Evolutionary conservation across 805 yeast genomes (phyloP).

Genomic region (Ogataea pignaliae): DNA sequence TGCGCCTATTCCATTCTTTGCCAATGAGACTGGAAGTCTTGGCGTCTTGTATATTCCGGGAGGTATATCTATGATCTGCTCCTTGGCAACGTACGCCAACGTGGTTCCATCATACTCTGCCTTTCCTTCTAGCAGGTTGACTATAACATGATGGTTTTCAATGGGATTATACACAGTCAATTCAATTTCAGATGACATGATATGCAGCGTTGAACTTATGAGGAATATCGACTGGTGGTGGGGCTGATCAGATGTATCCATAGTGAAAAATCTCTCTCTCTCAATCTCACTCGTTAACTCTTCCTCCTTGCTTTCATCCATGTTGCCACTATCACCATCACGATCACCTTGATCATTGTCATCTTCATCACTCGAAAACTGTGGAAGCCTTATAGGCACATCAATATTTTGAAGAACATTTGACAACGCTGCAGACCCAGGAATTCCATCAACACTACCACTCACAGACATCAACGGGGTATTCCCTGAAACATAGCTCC

Average conservation of each 20-base stretch:
- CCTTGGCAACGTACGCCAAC: constrained; percentile 41
- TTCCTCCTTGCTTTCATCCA: constrained; percentile 1
- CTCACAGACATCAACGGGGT: constrained; percentile 27
- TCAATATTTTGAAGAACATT: constrained; percentile 20
- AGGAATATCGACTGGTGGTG: constrained; percentile 31
- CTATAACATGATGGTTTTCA: constrained; percentile 38
- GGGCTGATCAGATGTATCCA: constrained; percentile 18
- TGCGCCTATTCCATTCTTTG: constrained; percentile 40
- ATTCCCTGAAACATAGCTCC: constrained; percentile 37
- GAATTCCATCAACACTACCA: constrained; percentile 25
- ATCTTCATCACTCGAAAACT: constrained; percentile 6
- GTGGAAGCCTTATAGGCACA: constrained; percentile 29
- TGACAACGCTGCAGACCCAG: constrained; percentile 23
- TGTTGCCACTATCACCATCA: not conserved
- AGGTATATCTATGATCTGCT: constrained; percentile 39
- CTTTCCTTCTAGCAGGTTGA: constrained; percentile 40
- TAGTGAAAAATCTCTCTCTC: too few relatives aligned
- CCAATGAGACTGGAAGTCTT: constrained; percentile 43
- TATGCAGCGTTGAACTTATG: constrained; percentile 47
- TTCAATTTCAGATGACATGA: constrained; percentile 51
- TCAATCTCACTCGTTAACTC: too few relatives aligned
- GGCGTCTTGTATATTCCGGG: constrained; percentile 52
- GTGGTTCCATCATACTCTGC: constrained; percentile 44
- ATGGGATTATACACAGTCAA: constrained; percentile 53
- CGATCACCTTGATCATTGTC: constrained; percentile 1